Evolutionary conservation across 148 eudicot species (phyloP).

Genomic region (Mesembryanthemum crystallinum): DNA sequence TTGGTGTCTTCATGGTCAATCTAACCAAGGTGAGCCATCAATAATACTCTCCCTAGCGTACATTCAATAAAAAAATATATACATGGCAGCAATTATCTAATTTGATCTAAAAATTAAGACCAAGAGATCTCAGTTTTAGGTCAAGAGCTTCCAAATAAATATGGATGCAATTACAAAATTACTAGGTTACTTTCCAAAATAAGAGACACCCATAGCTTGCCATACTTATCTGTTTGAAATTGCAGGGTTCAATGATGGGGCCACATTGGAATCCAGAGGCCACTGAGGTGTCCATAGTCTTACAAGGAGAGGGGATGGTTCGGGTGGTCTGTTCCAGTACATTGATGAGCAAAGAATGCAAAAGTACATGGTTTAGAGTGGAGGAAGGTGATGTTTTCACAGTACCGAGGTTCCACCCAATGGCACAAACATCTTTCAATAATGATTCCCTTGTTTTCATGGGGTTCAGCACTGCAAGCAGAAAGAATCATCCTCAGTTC

Average conservation of each 20-base stretch:
- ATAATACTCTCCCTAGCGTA: not conserved
- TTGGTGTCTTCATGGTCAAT: constrained; percentile 71
- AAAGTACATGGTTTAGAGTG: constrained; percentile 48
- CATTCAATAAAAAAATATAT: not conserved
- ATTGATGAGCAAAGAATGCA: constrained; percentile 38
- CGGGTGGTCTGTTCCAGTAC: constrained; percentile 56
- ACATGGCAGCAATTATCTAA: not conserved
- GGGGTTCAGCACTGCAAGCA: constrained; percentile 62
- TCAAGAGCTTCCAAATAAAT: too few relatives aligned
- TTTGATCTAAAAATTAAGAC: too few relatives aligned
- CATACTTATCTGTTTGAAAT: not conserved
- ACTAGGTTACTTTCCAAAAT: not conserved
- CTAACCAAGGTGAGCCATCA: constrained; percentile 45
- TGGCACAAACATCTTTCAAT: constrained; percentile 76
- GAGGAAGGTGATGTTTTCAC: constrained; percentile 74
- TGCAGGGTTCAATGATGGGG: constrained; percentile 90
- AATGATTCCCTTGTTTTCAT: constrained; percentile 61
- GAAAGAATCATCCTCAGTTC: constrained; percentile 62
- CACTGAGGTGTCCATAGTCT: constrained; percentile 54
- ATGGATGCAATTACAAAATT: too few relatives aligned
- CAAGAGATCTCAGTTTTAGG: too few relatives aligned
- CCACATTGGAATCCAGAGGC: constrained; percentile 90
- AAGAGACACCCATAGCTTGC: not conserved
- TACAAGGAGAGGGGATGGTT: constrained; percentile 76
- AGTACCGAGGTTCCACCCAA: constrained; percentile 72